Base-by-base conservation (phyloP, 2,329 filamentous ascomycete genomes). In the Neophaeococcomyces aloes region DNA sequence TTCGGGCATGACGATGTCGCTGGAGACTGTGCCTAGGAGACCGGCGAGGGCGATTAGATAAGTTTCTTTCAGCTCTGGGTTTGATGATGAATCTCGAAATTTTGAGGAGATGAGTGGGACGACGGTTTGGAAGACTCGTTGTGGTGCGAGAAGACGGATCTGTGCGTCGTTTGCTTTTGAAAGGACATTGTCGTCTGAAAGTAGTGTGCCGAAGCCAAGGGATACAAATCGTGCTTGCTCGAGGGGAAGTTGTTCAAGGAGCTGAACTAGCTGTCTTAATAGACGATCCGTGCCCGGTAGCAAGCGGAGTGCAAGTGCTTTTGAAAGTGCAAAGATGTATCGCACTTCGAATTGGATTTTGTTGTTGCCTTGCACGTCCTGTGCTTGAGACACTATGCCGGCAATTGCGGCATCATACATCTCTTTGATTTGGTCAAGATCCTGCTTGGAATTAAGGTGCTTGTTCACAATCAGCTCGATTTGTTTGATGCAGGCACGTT, bases 41-140 rank as follows among this genome's bases (percentile, higher is more conserved):
- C 77, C 77, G 3, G 76, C 74, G 2, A 83, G 65, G 3, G 79
- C 78, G 27, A 79, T 70, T 18, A 83, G 69, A 53, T 79, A 78
- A 48, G 78, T 76, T 36, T 71, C 67, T 59, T 81, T 82, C 10
- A 61, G 51, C 21, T 34, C 30, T 29, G 23, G 29, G 6, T 30
- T 42, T 11, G 39, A 37, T 5, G 38, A 50, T 39, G 59, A 39
- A 14, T 60, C 59, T 45, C 67, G 69, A 56, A 79, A 76, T 3
- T 66, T 63, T 19, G 66, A 59, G 3, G 74, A 70, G 38, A 81
- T 72, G 23, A 69, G 59, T 0, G 78, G 77, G 2, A 76, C 65
- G 3, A 78, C 65, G 13, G 76, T 71, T 23, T 69, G 70, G 61
- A 83, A 82, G 31, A 74, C 68, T 48, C 75, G 76, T 54, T 83